These are phyloP conservation scores for Friedmanniomyces simplex DNA, from an alignment of 495 filamentous ascomycete species.

Conservation along the genomic window DNA sequence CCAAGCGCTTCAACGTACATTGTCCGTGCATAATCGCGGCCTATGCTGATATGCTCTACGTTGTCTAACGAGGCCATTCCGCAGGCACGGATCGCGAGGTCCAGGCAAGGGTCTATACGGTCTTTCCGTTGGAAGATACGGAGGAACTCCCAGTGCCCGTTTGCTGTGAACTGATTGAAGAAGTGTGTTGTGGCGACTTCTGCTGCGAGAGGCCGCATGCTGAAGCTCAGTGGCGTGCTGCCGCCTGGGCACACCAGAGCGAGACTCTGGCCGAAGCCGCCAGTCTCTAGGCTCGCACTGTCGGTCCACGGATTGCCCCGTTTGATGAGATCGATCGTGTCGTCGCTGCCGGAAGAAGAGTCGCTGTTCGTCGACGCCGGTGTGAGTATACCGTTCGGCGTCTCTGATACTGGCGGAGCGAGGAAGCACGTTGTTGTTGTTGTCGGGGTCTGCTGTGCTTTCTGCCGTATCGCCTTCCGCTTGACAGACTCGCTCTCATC, in stretches of 20 bases:
- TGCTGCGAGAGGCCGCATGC: neutral
- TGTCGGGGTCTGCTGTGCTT: neutral
- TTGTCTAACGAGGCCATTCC: constrained; percentile 18
- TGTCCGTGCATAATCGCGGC: constrained; percentile 7
- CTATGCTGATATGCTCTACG: constrained; percentile 1
- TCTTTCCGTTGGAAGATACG: neutral
- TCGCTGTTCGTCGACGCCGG: neutral
- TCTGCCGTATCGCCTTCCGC: constrained; percentile 10
- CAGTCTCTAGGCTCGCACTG: neutral
- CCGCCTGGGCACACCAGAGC: neutral
- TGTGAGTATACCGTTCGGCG: neutral
- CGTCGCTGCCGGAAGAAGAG: constrained; percentile 3
- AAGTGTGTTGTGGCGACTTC: constrained; percentile 14
- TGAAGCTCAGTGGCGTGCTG: neutral
- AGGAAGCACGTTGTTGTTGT: neutral
- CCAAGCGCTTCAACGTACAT: constrained; percentile 17
- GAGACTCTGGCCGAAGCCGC: neutral
- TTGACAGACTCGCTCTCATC: constrained; percentile 19
- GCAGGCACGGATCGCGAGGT: constrained; percentile 18
- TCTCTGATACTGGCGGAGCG: neutral
- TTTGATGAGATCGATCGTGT: neutral
- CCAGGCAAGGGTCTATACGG: constrained; percentile 9
- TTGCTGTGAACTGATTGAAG: constrained; percentile 17
- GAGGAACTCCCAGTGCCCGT: constrained; percentile 11
- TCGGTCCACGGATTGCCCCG: neutral